Percentiles rank a stretch among this genome's conserved stretches.
Conservation (phyloP, 2,329 filamentous ascomycete genomes). For the Penicillium sclerotigenum region DNA sequence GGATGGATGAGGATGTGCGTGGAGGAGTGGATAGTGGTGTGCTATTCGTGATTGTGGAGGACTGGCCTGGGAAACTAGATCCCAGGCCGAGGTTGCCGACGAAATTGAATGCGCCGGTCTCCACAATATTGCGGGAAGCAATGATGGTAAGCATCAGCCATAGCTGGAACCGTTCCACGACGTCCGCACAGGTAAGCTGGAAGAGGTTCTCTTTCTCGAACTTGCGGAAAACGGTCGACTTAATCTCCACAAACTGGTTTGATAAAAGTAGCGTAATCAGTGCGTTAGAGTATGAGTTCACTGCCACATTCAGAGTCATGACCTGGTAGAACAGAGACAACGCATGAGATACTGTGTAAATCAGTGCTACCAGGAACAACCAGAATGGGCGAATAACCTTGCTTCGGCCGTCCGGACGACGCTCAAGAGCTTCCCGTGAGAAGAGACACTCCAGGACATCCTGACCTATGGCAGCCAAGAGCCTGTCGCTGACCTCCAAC, state of each 20-base stretch:
- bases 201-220: slow-evolving; percentile 98
- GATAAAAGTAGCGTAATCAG: slow-evolving; percentile 87
- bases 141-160: slow-evolving; percentile 98
- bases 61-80: slow-evolving; percentile 27
- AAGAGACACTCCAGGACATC: slow-evolving; percentile 96
- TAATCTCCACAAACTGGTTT: slow-evolving; percentile 99
- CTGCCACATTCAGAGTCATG: slow-evolving; percentile 94
- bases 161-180: slow-evolving; percentile 94
- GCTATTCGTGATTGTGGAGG: slow-evolving; percentile 40
- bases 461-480: slow-evolving; percentile 87
- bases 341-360: slow-evolving; percentile 85
- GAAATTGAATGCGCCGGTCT: slow-evolving; percentile 77
- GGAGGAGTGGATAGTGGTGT: slow-evolving; percentile 59
- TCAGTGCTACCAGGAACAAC: slow-evolving; percentile 82
- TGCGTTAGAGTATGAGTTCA: slow-evolving; percentile 97
- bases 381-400: slow-evolving; percentile 85
- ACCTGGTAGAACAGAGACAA: slow-evolving; percentile 94
- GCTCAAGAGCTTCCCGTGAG: slow-evolving; percentile 85
- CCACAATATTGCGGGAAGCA: slow-evolving; percentile 90
- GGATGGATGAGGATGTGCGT: slow-evolving; percentile 61
- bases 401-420: slow-evolving; percentile 81
- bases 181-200: slow-evolving; percentile 91
- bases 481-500: slow-evolving; percentile 80
- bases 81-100: slow-evolving; percentile 39
- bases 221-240: slow-evolving; percentile 96